Evolutionary conservation across 2,329 filamentous ascomycete species (phyloP), one percentile per base, ranked within the genome.

Genomic region (Colletotrichum camelliae): DNA sequence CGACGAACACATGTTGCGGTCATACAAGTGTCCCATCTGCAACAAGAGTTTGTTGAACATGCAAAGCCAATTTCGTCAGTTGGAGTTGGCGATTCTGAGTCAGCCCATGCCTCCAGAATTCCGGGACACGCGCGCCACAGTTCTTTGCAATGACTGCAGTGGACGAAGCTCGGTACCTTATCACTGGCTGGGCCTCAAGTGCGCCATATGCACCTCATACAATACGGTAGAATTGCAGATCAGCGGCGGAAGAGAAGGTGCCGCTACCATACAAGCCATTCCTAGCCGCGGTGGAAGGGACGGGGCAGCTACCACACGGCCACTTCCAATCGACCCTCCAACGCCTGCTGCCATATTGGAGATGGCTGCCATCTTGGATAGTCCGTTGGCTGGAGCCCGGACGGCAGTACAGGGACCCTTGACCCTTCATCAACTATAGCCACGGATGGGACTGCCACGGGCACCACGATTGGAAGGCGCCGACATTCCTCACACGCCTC

Each of bases 1-100:
- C 81, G 92, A 95, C 61, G 92, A 97, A 80, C 94, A 98, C 82
- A 96, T 97, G 88, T 93, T 93, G 80, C 93, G 92, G 5, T 97
- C 96, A 7, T 99, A 98, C 87, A 97, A 96, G 81, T 99, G 97
- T 81, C 97, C 96, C 1, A 96, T 98, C 65, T 99, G 97, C 89
- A 98, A 94, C 86, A 98, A 97, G 85, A 98, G 95, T 78, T 94
- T 98, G n/a, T 92, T 95, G 79, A 98, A 98, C 82, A 99, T 99
- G 96, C 96, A 98, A 82, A 91, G 95, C 48, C 94, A 97, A 80
- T 99, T 98, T 87, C 93, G 95, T 65, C 97, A 97, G 79, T 86
- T 98, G 39, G 96, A 98, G 81, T 91, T 96, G 68, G 93, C 95
- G 66, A 98, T 99, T 76, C 91, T 94, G 78, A 90, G 90, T 60